phyloP scores from a whole-genome alignment of 2,329 filamentous ascomycete species.

The Aspergillus fischeri region DNA sequence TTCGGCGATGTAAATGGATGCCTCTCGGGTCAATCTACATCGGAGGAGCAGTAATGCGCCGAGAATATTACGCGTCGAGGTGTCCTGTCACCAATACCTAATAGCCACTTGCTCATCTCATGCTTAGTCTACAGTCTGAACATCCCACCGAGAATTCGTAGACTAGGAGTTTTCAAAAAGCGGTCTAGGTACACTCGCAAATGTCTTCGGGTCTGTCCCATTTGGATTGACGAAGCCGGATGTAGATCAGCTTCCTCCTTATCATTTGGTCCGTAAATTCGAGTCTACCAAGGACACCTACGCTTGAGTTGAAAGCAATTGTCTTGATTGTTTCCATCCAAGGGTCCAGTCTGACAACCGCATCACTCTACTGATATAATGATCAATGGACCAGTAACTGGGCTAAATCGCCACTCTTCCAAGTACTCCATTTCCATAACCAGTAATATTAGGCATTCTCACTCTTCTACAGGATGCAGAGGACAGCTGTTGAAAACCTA shows the following conservation, averaged over 20 bases:
- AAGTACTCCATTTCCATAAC: too few species aligned
- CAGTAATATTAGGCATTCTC: too few species aligned
- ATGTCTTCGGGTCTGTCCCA: background rate
- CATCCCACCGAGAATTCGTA: background rate
- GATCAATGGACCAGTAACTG: too few species aligned
- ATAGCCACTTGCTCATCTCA: background rate
- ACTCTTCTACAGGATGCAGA: background rate
- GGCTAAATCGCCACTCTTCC: too few species aligned
- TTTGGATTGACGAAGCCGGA: too few species aligned
- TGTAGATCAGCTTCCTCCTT: too few species aligned
- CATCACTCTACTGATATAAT: background rate
- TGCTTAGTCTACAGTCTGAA: background rate
- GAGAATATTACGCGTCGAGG: background rate
- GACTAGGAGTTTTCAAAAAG: background rate
- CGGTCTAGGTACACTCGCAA: background rate
- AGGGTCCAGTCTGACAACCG: background rate
- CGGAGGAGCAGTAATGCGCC: background rate
- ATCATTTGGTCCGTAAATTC: too few species aligned
- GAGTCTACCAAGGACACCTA: too few species aligned
- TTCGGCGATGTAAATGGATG: background rate
- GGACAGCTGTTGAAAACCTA: background rate
- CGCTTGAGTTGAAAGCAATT: too few species aligned
- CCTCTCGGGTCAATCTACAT: background rate
- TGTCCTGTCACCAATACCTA: background rate
- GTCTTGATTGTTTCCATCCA: too few species aligned